Conservation (phyloP, 306 rosid species). For the Sicyos edulis region DNA sequence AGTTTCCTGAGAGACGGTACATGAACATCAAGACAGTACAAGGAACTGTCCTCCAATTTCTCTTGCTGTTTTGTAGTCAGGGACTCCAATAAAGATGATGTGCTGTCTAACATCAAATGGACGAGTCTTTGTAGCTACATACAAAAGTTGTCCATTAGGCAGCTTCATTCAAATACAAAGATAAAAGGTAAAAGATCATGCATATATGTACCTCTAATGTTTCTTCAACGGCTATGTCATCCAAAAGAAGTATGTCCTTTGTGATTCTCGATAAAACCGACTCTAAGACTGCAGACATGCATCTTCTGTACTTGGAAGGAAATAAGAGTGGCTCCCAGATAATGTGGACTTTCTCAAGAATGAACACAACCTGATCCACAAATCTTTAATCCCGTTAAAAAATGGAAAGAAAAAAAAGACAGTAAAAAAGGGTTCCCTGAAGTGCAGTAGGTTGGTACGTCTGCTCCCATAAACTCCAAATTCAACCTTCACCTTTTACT, state of each 20-base stretch:
- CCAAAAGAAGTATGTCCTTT: conserved; percentile 69
- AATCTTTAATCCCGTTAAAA: conserved; percentile 14
- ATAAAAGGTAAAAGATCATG: background rate
- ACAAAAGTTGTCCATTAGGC: conserved; percentile 29
- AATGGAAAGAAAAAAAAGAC: background rate
- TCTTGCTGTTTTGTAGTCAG: conserved; percentile 35
- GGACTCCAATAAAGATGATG: conserved; percentile 60
- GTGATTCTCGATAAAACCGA: conserved; percentile 73
- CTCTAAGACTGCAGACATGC: conserved; percentile 74
- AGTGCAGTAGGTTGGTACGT: too few relatives aligned
- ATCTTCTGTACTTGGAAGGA: conserved; percentile 69
- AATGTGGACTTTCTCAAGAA: conserved; percentile 78
- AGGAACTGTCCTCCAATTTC: conserved; percentile 44
- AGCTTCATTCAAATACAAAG: conserved; percentile 17
- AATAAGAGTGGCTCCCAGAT: conserved; percentile 92
- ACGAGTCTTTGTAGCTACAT: conserved; percentile 71
- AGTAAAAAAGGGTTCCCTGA: background rate
- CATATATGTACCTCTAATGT: too few relatives aligned
- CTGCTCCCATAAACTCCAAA: background rate
- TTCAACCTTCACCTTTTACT: background rate
- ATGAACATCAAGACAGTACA: conserved; percentile 39
- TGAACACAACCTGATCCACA: conserved; percentile 72
- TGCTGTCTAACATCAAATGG: conserved; percentile 63
- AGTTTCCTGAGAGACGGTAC: conserved; percentile 70
- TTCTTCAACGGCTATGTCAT: conserved; percentile 83